Base-by-base conservation (phyloP, 495 filamentous ascomycete genomes). In the Platismatia glauca region DNA sequence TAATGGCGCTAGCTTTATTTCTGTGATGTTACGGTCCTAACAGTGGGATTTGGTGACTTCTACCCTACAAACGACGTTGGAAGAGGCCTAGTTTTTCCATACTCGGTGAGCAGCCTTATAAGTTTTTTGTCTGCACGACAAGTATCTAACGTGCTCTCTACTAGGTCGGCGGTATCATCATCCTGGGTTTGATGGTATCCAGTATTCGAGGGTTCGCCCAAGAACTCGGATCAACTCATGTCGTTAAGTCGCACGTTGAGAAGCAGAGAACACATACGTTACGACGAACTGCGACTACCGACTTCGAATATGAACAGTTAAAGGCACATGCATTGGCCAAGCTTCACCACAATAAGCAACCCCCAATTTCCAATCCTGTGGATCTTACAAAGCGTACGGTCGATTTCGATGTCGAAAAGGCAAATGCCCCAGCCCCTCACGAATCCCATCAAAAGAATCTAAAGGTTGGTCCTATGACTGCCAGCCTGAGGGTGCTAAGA, bases 131-230 rank as follows among this genome's bases (percentile, higher is more conserved):
- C 1, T 46, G 6, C n/a, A 29, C 15, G 12, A 4, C 8, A 0
- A 46, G 7, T n/a, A 29, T 38, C 57, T 59, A 20, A 60, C 15
- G 9, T 12, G 16, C 35, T 27, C 39, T 27, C 20, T 27, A 13
- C 31, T 31, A 64, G 62, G 83, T 96, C 5, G 82, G 91, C 27
- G 93, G 92, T 9, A 87, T 96, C 55, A 85, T 93, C 53, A 91
- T 87, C 61, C 77, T 97, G 6, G 93, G 92, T 83, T 77, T 97
- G 34, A 88, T 95, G 31, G 86, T 96, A 37, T 85, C 86, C 20
- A 93, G 89, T 59, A 89, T 96, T 59, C 82, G 89, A 44, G 86
- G 79, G 37, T 90, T 89, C 62, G 81, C 82, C 4, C 62, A 69
- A 24, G 83, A 89, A 59, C 74, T 91, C 37, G 80, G 83, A 22